phyloP scores from a whole-genome alignment of 805 yeast genomes.

The Kregervanrija delftensis region DNA sequence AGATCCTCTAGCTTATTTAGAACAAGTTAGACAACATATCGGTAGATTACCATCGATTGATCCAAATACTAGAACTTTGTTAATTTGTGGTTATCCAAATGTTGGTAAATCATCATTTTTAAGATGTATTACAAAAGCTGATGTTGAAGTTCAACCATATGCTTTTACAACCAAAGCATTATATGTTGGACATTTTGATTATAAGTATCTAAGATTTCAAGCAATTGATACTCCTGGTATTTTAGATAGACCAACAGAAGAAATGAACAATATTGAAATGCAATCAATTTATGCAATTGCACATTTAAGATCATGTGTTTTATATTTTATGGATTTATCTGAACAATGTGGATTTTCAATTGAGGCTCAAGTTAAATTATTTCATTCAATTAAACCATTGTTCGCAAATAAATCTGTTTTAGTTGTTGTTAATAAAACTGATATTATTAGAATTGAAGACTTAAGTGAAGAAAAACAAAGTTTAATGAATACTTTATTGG shows the following conservation, averaged over 20 bases:
- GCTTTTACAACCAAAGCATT: conserved; percentile 98
- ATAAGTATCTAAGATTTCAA: conserved; percentile 94
- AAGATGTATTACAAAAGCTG: conserved; percentile 91
- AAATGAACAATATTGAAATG: conserved; percentile 99
- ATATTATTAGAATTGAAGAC: conserved; percentile 81
- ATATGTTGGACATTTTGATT: conserved; percentile 98
- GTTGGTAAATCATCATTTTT: conserved; percentile 98
- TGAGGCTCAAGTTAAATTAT: conserved; percentile 94
- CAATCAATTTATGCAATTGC: conserved; percentile 98
- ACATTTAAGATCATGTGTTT: conserved; percentile 90
- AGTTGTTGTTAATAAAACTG: conserved; percentile 93
- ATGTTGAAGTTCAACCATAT: conserved; percentile 98
- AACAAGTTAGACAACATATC: conserved; percentile 98
- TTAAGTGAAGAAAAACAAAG: conserved; percentile 69
- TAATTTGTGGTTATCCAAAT: conserved; percentile 98
- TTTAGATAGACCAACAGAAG: conserved; percentile 97
- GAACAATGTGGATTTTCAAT: conserved; percentile 99
- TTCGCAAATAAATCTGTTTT: conserved; percentile 95
- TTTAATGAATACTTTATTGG: conserved; percentile 56
- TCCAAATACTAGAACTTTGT: conserved; percentile 95
- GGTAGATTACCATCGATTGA: conserved; percentile 97
- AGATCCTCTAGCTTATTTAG: conserved; percentile 88
- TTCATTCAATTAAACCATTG: conserved; percentile 94
- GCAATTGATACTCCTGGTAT: conserved; percentile 99
- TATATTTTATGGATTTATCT: conserved; percentile 96